phyloP scores from a whole-genome alignment of 2,329 filamentous ascomycete genomes.

The Ambrosiella beaveri region DNA sequence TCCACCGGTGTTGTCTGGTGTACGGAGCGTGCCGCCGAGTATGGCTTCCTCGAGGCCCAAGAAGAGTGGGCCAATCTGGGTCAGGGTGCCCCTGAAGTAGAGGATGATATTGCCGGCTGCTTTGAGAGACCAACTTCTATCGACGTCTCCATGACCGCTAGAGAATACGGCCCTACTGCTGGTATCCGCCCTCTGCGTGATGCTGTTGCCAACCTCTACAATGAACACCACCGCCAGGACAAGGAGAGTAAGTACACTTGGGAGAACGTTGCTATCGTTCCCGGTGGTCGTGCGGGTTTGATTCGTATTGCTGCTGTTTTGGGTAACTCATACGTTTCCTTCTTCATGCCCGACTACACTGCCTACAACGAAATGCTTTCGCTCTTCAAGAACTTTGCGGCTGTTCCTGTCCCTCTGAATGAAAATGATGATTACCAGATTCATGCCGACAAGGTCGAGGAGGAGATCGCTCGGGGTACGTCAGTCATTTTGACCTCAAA shows the following conservation, averaged over 20 bases:
- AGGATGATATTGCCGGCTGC: constrained; percentile 79
- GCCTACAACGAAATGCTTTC: constrained; percentile 97
- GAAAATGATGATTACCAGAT: constrained; percentile 85
- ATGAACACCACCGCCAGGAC: constrained; percentile 74
- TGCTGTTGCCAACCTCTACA: constrained; percentile 83
- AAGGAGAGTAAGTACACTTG: constrained; percentile 84
- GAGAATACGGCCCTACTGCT: constrained; percentile 86
- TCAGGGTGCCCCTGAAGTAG: constrained; percentile 85
- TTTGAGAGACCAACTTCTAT: constrained; percentile 68
- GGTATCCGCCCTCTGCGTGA: constrained; percentile 82
- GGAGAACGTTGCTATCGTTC: constrained; percentile 96
- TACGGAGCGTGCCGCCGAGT: constrained; percentile 70
- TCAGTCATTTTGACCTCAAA: constrained; percentile 88
- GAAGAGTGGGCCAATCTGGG: constrained; percentile 81
- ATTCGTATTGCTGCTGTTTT: constrained; percentile 90
- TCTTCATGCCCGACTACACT: constrained; percentile 91
- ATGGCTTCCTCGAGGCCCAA: constrained; percentile 72
- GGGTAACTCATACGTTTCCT: constrained; percentile 80
- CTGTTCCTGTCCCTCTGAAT: constrained; percentile 69
- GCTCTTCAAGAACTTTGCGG: constrained; percentile 84
- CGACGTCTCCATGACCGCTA: constrained; percentile 57
- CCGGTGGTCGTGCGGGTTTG: constrained; percentile 77
- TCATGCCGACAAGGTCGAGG: constrained; percentile 78
- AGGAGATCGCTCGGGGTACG: constrained; percentile 73
- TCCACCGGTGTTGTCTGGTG: constrained; percentile 94